Evolutionary conservation across 225 moss, liverwort and hornwort species (phyloP).

Genomic region (Polytrichum commune): DNA sequence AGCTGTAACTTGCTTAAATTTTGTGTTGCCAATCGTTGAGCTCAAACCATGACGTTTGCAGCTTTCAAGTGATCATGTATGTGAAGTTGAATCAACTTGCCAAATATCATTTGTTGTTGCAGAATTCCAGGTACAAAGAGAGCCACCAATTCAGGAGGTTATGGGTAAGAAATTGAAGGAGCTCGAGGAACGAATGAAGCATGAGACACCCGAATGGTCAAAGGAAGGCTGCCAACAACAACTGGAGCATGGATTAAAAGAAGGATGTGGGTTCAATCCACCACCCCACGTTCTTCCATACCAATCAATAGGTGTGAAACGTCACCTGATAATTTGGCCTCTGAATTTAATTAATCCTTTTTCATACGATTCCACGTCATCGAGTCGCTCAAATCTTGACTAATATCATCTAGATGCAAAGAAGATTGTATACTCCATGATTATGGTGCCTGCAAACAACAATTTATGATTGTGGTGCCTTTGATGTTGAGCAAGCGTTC

Average conservation of each 20-base stretch:
- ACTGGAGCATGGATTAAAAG: constrained; percentile 14
- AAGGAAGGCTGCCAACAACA: constrained; percentile 10
- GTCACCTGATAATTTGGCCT: background rate
- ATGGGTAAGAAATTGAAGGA: constrained; percentile 30
- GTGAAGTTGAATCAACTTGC: no score
- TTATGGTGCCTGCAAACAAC: background rate
- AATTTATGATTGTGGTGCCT: background rate
- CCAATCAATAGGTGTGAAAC: constrained; percentile 22
- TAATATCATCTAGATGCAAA: no score
- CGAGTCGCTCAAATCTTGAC: no score
- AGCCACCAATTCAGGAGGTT: no score
- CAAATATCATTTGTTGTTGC: no score
- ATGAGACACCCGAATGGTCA: constrained; percentile 4
- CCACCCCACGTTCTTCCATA: constrained; percentile 36
- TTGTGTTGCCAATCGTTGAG: no score
- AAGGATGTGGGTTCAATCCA: constrained; percentile 26
- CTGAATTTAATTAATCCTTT: background rate
- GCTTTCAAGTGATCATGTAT: no score
- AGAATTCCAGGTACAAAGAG: no score
- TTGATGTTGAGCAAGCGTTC: no score
- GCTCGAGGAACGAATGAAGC: constrained; percentile 13
- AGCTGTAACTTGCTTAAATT: no score
- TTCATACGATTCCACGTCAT: background rate
- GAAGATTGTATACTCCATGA: background rate
- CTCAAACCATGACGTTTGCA: no score